A percentile compares a stretch with the other conserved stretches of the same genome.
phyloP scores from a whole-genome alignment of 2,329 filamentous ascomycete species.

The Tympanopsis confertula region DNA sequence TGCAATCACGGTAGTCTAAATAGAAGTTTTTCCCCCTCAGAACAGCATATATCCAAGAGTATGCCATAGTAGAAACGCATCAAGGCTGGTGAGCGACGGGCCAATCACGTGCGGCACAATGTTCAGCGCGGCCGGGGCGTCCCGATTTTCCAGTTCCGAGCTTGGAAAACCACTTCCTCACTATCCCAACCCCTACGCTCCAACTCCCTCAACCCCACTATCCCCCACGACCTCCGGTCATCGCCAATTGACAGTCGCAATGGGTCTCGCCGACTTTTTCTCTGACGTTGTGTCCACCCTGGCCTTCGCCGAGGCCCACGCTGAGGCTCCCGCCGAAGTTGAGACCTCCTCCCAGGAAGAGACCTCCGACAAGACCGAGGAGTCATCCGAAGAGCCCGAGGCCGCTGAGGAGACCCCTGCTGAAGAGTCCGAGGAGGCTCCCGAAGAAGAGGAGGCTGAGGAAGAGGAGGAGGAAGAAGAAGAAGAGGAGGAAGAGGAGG shows the following conservation, averaged over 20 bases:
- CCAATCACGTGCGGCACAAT: slow-evolving; percentile 1
- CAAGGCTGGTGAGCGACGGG: no score
- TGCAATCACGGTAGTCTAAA: no score
- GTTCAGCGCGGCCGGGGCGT: neutral
- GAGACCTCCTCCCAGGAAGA: slow-evolving; percentile 24
- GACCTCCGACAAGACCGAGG: slow-evolving; percentile 15
- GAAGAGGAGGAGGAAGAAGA: slow-evolving; percentile 64
- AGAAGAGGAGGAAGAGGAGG: slow-evolving; percentile 74
- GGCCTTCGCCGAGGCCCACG: slow-evolving; percentile 34
- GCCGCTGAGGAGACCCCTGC: slow-evolving; percentile 32
- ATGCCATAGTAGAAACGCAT: no score
- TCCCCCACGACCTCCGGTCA: neutral
- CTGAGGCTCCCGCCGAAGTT: slow-evolving; percentile 41
- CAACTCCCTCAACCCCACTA: neutral
- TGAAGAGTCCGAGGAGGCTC: slow-evolving; percentile 34
- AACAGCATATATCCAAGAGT: no score
- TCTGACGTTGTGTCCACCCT: neutral
- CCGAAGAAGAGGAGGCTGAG: slow-evolving; percentile 43
- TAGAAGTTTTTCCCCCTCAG: no score
- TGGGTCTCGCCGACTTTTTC: slow-evolving; percentile 1
- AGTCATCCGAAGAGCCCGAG: slow-evolving; percentile 21
- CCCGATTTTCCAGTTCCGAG: slow-evolving; percentile 1
- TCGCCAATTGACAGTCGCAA: neutral
- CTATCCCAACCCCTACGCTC: slow-evolving; percentile 2
- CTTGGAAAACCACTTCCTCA: slow-evolving; percentile 2